Conservation (phyloP, 2,329 filamentous ascomycete species). For the Beauveria medogensis region DNA sequence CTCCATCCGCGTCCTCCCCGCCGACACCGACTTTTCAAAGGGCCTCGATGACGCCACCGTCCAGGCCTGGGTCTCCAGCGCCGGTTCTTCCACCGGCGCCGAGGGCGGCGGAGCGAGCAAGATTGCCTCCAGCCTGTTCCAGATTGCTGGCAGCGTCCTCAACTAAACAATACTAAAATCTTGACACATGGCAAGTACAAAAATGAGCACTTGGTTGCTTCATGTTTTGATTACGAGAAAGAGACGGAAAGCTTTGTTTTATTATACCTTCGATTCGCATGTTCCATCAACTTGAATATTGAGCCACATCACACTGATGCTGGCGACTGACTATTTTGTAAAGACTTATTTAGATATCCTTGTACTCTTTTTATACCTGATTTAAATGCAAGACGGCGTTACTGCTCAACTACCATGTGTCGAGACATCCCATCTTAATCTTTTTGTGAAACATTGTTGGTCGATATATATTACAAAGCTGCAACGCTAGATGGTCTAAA, state of each 20-base stretch:
- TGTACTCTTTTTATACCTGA: neutral
- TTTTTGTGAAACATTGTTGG: neutral
- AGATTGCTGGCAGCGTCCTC: conserved; percentile 12
- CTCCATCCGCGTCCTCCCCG: conserved; percentile 46
- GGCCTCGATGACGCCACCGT: conserved; percentile 32
- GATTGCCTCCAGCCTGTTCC: conserved; percentile 19
- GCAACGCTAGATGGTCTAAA: neutral
- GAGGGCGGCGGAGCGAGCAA: neutral
- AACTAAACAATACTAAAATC: neutral
- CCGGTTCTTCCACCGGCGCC: neutral
- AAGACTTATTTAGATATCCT: neutral
- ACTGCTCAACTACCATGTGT: neutral
- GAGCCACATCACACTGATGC: neutral
- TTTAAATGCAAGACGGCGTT: neutral
- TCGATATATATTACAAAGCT: neutral
- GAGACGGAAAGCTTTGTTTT: neutral
- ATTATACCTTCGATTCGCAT: conserved; percentile 6
- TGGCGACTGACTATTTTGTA: neutral
- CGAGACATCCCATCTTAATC: neutral
- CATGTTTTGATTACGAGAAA: neutral
- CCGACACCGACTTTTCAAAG: conserved; percentile 31
- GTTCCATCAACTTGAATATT: neutral
- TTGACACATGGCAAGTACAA: neutral
- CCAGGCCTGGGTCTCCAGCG: conserved; percentile 23
- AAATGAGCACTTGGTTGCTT: neutral